phyloP scores from a whole-genome alignment of 805 yeast species.

The Ogataea zsoltii region DNA sequence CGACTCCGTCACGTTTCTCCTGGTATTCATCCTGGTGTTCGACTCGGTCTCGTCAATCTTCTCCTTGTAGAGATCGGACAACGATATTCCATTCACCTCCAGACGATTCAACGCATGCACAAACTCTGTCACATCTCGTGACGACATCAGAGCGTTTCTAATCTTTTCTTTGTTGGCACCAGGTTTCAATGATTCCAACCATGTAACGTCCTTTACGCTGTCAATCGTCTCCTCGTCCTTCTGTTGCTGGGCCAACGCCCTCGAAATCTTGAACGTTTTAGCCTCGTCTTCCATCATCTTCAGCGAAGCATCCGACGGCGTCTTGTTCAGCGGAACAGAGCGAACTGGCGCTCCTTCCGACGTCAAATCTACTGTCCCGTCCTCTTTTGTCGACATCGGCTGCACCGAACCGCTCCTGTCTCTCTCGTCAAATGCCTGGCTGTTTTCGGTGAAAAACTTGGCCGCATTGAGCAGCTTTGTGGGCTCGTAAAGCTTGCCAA shows the following conservation, averaged over 20 bases:
- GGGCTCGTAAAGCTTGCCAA: constrained; percentile 8
- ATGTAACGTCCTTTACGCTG: not conserved
- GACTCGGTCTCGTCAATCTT: constrained; percentile 8
- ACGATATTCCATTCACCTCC: constrained; percentile 41
- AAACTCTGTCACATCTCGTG: constrained; percentile 39
- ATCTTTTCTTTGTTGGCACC: constrained; percentile 34
- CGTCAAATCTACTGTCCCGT: constrained; percentile 18
- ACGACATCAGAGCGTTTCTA: constrained; percentile 33
- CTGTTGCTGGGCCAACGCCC: constrained; percentile 6
- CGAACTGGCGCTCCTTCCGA: constrained; percentile 6
- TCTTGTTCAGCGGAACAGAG: constrained; percentile 6
- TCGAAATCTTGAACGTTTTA: constrained; percentile 16
- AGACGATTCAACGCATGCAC: constrained; percentile 41
- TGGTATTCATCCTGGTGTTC: constrained; percentile 18
- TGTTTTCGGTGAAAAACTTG: constrained; percentile 12
- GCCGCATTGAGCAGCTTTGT: not conserved
- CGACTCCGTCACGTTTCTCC: constrained; percentile 4
- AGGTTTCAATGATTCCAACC: not conserved
- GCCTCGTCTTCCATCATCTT: constrained; percentile 25
- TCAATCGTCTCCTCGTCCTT: constrained; percentile 1
- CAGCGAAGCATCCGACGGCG: constrained; percentile 13
- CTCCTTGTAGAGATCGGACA: constrained; percentile 34
- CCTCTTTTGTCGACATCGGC: constrained; percentile 11
- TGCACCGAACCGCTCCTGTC: constrained; percentile 1
- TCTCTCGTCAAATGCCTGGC: constrained; percentile 1